Base-by-base conservation (phyloP, 2,329 filamentous ascomycete genomes). In the Colletotrichum melonis region DNA sequence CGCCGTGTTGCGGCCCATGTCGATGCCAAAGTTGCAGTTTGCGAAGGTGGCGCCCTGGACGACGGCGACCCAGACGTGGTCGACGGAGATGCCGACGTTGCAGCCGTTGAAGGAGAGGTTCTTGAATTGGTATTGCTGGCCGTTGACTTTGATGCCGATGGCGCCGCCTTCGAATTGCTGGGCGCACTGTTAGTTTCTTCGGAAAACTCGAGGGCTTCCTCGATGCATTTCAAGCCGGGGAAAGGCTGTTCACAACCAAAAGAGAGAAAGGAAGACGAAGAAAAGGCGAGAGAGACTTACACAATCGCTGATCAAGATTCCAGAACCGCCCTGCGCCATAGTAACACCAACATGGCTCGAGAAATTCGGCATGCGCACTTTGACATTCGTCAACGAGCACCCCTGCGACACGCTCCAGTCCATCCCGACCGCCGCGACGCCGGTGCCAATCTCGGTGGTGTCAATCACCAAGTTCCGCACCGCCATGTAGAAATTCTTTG, bases 81-180 rank as follows among this genome's bases (percentile, higher is more conserved):
- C 71, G 5, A 81, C 67, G 28, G 76, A 78, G 35, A 82, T 76
- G 24, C 80, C 81, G n/a, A 78, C 77, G 16, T 75, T 76, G 54
- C 75, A 80, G 60, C 78, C 78, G 62, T 78, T 79, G 69, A 82
- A 82, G 6, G 63, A 75, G 24, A 81, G 69, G 57, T 75, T 76
- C 70, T 82, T 83, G 67, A 83, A 78, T 24, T 80, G 76, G 60
- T 81, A 82, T 74, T 82, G 81, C 76, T 83, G 80, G 66, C 79
- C 80, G 2, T 75, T 77, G 28, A 81, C 74, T 35, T 75, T 72
- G 30, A 82, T 76, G 5, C 80, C 82, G 22, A 81, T 75, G 24
- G 75, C 75, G 12, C 81, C 81, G 38, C 78, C 81, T n/a, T 77
- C 77, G 75, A 82, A 80, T 12, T 75, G 75, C 75, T 79, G 59